Evolutionary conservation across 2,329 filamentous ascomycete genomes (phyloP).

Genomic region (Rutstroemia sp.): DNA sequence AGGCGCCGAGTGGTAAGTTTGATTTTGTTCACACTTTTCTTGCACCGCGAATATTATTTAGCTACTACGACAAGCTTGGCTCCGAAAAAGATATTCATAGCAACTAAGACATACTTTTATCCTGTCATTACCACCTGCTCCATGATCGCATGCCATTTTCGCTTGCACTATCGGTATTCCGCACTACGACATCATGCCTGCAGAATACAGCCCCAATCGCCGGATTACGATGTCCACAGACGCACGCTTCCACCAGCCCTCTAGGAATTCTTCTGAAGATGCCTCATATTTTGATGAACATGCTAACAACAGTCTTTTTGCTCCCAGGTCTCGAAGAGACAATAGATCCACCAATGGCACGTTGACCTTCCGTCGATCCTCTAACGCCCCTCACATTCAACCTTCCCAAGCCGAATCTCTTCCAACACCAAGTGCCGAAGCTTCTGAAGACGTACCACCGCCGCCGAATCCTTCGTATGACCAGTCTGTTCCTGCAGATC

Average conservation of each 20-base stretch:
- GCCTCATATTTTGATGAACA: not conserved
- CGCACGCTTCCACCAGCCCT: no score
- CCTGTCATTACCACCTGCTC: no score
- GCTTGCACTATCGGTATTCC: no score
- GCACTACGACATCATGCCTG: no score
- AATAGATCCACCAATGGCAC: slow-evolving; percentile 50
- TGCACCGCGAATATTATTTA: not conserved
- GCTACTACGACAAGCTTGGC: no score
- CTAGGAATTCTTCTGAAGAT: no score
- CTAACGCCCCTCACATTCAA: slow-evolving; percentile 44
- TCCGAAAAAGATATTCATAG: no score
- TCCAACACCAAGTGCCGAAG: slow-evolving; percentile 18
- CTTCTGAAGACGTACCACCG: slow-evolving; percentile 21
- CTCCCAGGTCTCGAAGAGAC: slow-evolving; percentile 49
- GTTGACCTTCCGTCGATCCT: slow-evolving; percentile 56
- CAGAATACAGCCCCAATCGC: no score
- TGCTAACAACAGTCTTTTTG: not conserved
- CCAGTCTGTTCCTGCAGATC: slow-evolving; percentile 28
- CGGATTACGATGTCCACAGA: no score
- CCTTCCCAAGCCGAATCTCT: slow-evolving; percentile 19
- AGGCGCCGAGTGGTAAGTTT: slow-evolving; percentile 62
- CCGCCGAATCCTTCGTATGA: slow-evolving; percentile 35
- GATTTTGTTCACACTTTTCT: not conserved
- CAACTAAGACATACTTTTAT: no score
- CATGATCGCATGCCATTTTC: no score